Percentiles rank a stretch among this genome's conserved stretches.
These are phyloP conservation scores for Ambispora gerdemannii DNA, from an alignment of 192 early-diverging fungal species.

Conservation along the genomic window DNA sequence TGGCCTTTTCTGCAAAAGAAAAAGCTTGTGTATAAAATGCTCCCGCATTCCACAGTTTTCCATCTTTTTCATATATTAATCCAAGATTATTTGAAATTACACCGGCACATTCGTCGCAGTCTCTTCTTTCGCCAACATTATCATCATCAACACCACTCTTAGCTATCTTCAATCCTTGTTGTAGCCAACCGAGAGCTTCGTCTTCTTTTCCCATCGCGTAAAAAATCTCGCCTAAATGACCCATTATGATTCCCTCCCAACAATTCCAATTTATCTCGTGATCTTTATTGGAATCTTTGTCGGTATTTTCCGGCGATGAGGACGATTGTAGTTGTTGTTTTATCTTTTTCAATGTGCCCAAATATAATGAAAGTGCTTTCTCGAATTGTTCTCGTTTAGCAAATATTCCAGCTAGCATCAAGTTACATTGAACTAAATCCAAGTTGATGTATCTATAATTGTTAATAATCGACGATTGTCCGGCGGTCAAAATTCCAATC, in stretches of 20 bases:
- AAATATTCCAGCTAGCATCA: conserved; percentile 50
- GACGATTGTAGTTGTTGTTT: conserved; percentile 28
- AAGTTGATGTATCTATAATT: neutral
- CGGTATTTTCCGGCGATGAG: neutral
- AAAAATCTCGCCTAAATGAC: conserved; percentile 52
- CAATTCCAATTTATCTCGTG: conserved; percentile 39
- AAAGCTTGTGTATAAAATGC: neutral
- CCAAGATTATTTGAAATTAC: conserved; percentile 51
- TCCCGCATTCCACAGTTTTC: neutral
- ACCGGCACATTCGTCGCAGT: conserved; percentile 57
- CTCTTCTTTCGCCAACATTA: too few relatives aligned
- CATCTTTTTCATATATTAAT: conserved; percentile 47
- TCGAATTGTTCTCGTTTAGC: conserved; percentile 47
- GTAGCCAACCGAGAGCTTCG: conserved; percentile 56
- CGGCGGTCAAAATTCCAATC: conserved; percentile 26
- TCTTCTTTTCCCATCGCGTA: conserved; percentile 45
- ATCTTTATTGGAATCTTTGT: neutral
- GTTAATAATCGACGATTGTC: neutral
- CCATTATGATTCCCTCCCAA: conserved; percentile 48
- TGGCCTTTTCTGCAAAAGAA: neutral
- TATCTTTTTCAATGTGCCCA: conserved; percentile 41
- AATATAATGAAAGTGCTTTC: conserved; percentile 47
- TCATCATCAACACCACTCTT: conserved; percentile 35
- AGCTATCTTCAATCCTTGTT: conserved; percentile 45
- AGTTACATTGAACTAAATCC: conserved; percentile 31